Percentiles rank a stretch among this genome's conserved stretches.
Conservation (phyloP, 2,329 filamentous ascomycete species). For the Colletotrichum echinochloae region DNA sequence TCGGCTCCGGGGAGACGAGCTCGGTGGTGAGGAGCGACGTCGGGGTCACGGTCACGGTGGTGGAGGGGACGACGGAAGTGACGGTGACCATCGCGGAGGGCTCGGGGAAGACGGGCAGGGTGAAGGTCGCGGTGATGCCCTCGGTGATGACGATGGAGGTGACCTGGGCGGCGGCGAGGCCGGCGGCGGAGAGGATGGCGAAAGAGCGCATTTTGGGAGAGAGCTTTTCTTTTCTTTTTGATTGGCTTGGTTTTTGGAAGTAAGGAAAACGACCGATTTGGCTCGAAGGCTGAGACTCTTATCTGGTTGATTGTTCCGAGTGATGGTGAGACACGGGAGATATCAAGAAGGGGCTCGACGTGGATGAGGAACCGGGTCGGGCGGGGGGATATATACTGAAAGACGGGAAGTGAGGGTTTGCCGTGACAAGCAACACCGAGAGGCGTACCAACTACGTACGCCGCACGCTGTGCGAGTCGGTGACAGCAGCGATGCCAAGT, state of each 20-base stretch:
- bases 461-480: slow-evolving; percentile 31
- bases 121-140: slow-evolving; percentile 42
- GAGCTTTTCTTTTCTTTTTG: too few species aligned
- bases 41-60: slow-evolving; percentile 35
- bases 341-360: neutral
- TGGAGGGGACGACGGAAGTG: slow-evolving; percentile 34
- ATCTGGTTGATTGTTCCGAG: neutral
- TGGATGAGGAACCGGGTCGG: neutral
- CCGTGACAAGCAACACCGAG: slow-evolving; percentile 15
- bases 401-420: slow-evolving; percentile 7
- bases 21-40: slow-evolving; percentile 38
- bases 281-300: slow-evolving; percentile 21
- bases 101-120: slow-evolving; percentile 43
- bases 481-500: slow-evolving; percentile 38
- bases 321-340: slow-evolving; percentile 14
- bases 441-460: slow-evolving; percentile 28
- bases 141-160: slow-evolving; percentile 41
- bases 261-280: slow-evolving; percentile 25
- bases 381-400: slow-evolving; percentile 34
- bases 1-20: slow-evolving; percentile 25
- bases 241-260: neutral
- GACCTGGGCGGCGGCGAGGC: slow-evolving; percentile 43
- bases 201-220: slow-evolving; percentile 46
- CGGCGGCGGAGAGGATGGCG: slow-evolving; percentile 40
- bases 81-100: slow-evolving; percentile 30